Base-by-base conservation (phyloP, 768 basidiomycete species). In the Tulasnella sp. region DNA sequence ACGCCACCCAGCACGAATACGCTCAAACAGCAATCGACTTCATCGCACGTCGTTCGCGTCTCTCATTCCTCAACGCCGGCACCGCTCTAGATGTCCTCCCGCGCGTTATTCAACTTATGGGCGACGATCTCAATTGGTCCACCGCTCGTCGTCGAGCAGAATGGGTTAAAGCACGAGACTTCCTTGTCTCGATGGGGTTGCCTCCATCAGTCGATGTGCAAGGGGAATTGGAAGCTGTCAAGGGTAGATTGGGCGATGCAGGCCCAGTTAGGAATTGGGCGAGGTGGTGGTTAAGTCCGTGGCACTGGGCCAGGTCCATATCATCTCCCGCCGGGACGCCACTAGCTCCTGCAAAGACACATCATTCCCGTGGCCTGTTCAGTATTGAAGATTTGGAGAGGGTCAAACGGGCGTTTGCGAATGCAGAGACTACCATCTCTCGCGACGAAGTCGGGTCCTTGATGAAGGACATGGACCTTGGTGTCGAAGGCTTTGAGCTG, bases 1-100 rank as follows among this genome's bases (percentile, higher is more conserved):
- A 97, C 84, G 96, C 96, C 0, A 89, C 92, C 31, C 91, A 91
- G 19, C 88, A 95, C 84, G 97, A 99, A 86, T 98, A 97, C 85
- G 97, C 97, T 0, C 89, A 91, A 80, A 96, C 93, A n/a, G 94
- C 96, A 16, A 88, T 93, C 79, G 97, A 99, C 85, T 93, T 99
- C 82, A 91, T 99, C 83, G 94, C 95, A 1, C 92, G 97, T 0
- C 92, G 97, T 80, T 93, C 94, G 14, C 93, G 97, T n/a, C 89
- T 99, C 39, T 92, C 94, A 10, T 99, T 98, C 90, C 91, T 99
- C 82, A 96, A 98, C 84, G 93, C 92, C 0, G 92, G 92, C 79
- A 93, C 93, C 0, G 92, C 97, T 0, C 89, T 97, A 42, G 91
- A 92, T 39, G 91, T 93, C 0, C 91, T 99, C 75, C 96, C 97